Conservation (phyloP, 192 early-diverging fungal genomes). For the Backusella westeae region DNA sequence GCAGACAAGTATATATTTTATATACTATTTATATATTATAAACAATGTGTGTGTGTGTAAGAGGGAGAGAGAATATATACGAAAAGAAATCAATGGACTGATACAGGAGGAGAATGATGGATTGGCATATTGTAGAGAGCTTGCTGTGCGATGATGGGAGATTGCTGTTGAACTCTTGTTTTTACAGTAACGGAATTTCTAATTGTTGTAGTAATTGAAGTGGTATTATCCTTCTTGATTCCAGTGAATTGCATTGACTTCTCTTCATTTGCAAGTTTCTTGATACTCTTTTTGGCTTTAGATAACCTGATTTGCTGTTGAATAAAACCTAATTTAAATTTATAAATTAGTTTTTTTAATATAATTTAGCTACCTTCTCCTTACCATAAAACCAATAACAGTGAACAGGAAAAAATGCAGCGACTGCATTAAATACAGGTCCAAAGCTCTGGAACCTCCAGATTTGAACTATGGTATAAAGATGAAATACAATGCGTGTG, state of each 20-base stretch:
- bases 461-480: slow-evolving; percentile 36
- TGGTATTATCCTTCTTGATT: not conserved
- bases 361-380: not conserved
- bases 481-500: slow-evolving; percentile 58
- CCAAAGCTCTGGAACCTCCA: slow-evolving; percentile 23
- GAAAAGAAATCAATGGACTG: not conserved
- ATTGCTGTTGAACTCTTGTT: not conserved
- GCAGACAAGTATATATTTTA: not conserved
- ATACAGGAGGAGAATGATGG: not conserved
- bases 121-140: not conserved
- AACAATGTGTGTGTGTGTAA: not conserved
- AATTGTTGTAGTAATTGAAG: not conserved
- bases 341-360: not conserved
- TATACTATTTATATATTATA: not conserved
- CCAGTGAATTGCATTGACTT: not conserved
- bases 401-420: slow-evolving; percentile 48
- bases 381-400: slow-evolving; percentile 53
- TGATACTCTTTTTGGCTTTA: not conserved
- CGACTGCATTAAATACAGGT: slow-evolving; percentile 34
- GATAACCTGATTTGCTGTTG: slow-evolving; percentile 30
- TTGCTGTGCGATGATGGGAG: not conserved
- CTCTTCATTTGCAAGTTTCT: not conserved
- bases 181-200: not conserved
- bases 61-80: not conserved
- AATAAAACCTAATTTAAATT: slow-evolving; percentile 31